phyloP scores from a whole-genome alignment of 2,329 filamentous ascomycete species.

The Diplodia corticola region DNA sequence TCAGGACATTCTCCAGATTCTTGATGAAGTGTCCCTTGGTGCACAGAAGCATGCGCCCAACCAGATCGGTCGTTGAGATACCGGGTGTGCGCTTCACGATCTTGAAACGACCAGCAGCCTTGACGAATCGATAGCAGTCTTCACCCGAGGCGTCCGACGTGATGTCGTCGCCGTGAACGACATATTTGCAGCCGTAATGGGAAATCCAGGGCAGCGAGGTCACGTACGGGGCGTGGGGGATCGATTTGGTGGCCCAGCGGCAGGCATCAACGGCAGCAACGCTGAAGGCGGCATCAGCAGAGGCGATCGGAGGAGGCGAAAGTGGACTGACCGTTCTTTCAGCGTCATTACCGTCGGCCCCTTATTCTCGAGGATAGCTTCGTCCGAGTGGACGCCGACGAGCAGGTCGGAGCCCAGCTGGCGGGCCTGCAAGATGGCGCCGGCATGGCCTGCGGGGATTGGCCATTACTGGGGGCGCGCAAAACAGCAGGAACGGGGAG shows the following conservation, averaged over 20 bases:
- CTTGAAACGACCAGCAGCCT: slow-evolving; percentile 89
- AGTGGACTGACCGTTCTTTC: slow-evolving; percentile 66
- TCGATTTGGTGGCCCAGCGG: slow-evolving; percentile 84
- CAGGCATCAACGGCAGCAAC: slow-evolving; percentile 90
- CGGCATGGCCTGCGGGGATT: slow-evolving; percentile 73
- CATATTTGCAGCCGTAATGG: slow-evolving; percentile 92
- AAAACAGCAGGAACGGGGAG: background rate
- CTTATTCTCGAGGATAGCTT: slow-evolving; percentile 94
- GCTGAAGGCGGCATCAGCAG: slow-evolving; percentile 47
- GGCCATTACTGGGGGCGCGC: slow-evolving; percentile 11
- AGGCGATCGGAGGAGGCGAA: slow-evolving; percentile 22
- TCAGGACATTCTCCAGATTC: slow-evolving; percentile 68
- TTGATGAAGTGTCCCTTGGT: slow-evolving; percentile 93
- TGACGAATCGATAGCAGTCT: slow-evolving; percentile 98
- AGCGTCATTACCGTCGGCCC: slow-evolving; percentile 97
- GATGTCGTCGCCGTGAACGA: slow-evolving; percentile 96
- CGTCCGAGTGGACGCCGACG: slow-evolving; percentile 93
- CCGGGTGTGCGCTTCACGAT: slow-evolving; percentile 95
- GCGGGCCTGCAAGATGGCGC: slow-evolving; percentile 93
- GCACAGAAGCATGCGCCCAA: slow-evolving; percentile 94
- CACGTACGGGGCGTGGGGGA: slow-evolving; percentile 89
- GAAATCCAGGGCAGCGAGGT: slow-evolving; percentile 91
- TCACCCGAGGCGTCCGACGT: slow-evolving; percentile 91
- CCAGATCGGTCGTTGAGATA: slow-evolving; percentile 97
- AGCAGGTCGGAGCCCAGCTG: slow-evolving; percentile 85